phyloP scores from a whole-genome alignment of 331 rosid species.

The Acacia concinna region DNA sequence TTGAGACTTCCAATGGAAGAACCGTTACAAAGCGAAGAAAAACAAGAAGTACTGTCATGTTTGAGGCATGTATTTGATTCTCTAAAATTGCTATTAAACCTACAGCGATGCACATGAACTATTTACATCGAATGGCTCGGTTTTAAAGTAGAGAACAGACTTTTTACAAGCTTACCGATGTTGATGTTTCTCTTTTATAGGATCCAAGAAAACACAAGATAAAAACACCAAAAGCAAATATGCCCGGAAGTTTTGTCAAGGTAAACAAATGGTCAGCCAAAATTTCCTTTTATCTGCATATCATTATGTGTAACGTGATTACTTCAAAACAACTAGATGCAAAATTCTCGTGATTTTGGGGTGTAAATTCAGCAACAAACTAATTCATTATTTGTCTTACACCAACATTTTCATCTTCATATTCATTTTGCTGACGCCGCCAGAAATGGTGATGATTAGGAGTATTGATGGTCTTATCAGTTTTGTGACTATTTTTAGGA shows the following conservation, averaged over 20 bases:
- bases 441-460: constrained; percentile 19
- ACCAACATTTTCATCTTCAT: constrained; percentile 14
- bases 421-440: constrained; percentile 20
- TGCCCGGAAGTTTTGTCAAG: constrained; percentile 69
- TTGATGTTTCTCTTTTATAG: constrained; percentile 45
- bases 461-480: constrained; percentile 10
- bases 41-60: constrained; percentile 92
- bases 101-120: constrained; percentile 14
- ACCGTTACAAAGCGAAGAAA: constrained; percentile 80
- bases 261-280: constrained; percentile 44
- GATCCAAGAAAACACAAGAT: constrained; percentile 73
- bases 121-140: constrained; percentile 24
- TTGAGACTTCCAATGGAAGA: constrained; percentile 93
- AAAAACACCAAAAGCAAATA: constrained; percentile 63
- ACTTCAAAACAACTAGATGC: constrained; percentile 26
- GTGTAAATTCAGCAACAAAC: constrained; percentile 9
- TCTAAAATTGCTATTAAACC: constrained; percentile 27
- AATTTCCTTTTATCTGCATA: constrained; percentile 1
- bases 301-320: background rate
- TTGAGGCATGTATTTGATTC: constrained; percentile 63
- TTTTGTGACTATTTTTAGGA: constrained; percentile 5
- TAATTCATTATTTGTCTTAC: constrained; percentile 7
- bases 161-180: constrained; percentile 25
- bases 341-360: constrained; percentile 17
- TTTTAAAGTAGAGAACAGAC: constrained; percentile 7